phyloP scores from a whole-genome alignment of 768 basidiomycete genomes.

The Mycena venus region DNA sequence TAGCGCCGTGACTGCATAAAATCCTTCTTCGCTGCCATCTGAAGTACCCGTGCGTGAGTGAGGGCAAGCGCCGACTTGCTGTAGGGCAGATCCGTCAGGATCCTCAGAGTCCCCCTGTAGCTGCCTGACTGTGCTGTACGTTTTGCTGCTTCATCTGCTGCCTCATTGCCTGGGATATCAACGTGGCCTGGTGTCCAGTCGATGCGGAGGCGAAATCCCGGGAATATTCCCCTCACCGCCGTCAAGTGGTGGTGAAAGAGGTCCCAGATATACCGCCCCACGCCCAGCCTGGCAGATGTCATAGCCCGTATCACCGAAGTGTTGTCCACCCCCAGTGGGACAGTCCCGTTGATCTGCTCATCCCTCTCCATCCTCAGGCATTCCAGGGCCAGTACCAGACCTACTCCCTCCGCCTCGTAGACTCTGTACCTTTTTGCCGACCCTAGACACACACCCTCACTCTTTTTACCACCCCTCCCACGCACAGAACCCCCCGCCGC shows the following conservation, averaged over 20 bases:
- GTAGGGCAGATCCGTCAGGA: not conserved
- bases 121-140: not conserved
- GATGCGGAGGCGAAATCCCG: not conserved
- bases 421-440: not conserved
- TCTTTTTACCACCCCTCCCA: not conserved
- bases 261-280: not conserved
- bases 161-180: too few species aligned
- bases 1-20: not conserved
- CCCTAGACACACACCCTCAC: not conserved
- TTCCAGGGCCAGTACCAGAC: not conserved
- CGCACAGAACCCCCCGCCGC: not conserved
- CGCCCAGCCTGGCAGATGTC: not conserved
- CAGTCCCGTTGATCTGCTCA: not conserved
- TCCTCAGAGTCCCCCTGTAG: not conserved
- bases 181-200: not conserved
- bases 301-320: not conserved
- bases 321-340: not conserved
- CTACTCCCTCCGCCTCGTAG: not conserved
- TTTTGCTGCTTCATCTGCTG: not conserved
- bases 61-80: not conserved
- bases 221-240: not conserved
- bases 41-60: not conserved
- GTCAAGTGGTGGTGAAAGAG: not conserved
- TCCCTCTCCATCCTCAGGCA: not conserved
- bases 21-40: not conserved